Conservation (phyloP, 192 early-diverging fungal genomes). For the Phycomyces blakesleeanus region DNA sequence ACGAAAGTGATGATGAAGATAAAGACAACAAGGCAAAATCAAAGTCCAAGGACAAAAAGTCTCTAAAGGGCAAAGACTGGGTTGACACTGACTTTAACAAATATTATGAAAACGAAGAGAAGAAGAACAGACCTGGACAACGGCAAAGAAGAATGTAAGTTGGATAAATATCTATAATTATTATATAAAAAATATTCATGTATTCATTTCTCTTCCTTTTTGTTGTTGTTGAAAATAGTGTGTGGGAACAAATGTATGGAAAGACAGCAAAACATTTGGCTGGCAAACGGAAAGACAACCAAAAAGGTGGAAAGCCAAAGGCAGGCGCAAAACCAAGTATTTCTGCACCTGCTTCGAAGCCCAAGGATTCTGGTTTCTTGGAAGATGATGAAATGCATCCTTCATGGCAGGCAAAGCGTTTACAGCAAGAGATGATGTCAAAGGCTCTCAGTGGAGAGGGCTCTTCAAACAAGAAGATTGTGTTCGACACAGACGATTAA, state of each 20-base stretch:
- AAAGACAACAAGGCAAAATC: conserved; percentile 5
- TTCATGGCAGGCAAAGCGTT: conserved; percentile 37
- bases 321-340: neutral
- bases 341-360: too few relatives aligned
- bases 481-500: conserved; percentile 17
- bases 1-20: neutral
- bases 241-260: conserved; percentile 34
- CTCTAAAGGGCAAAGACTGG: conserved; percentile 9
- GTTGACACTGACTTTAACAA: conserved; percentile 35
- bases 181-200: neutral
- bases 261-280: conserved; percentile 31
- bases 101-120: conserved; percentile 27
- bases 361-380: neutral
- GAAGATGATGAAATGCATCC: conserved; percentile 22
- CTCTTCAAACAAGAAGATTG: conserved; percentile 30
- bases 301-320: conserved; percentile 14
- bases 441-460: conserved; percentile 31
- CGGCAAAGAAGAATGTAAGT: conserved; percentile 33
- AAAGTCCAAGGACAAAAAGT: neutral
- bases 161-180: neutral
- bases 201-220: neutral
- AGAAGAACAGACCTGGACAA: conserved; percentile 31
- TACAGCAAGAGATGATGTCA: conserved; percentile 33
- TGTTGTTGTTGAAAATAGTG: conserved; percentile 7
- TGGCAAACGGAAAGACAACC: conserved; percentile 7